A percentile compares a stretch with the other conserved stretches of the same genome.
Conservation (phyloP, 208 protist genomes). For the Wallacemonas sp. region DNA sequence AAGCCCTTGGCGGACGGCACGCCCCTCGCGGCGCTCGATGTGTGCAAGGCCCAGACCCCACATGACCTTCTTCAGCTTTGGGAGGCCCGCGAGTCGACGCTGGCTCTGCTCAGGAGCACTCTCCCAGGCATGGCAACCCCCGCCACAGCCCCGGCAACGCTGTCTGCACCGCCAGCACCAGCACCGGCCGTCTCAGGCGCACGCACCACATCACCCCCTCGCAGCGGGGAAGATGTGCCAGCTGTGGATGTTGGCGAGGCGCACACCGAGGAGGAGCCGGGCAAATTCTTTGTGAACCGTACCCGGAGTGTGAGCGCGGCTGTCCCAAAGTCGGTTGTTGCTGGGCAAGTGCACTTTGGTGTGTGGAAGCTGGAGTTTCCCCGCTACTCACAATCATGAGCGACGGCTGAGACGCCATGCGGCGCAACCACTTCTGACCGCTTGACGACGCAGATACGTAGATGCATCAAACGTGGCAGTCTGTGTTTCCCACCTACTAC, state of each 20-base stretch:
- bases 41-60: conserved; percentile 51
- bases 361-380: conserved; percentile 53
- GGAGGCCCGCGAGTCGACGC: conserved; percentile 40
- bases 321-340: conserved; percentile 40
- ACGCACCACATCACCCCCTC: background rate
- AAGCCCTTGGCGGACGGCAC: background rate
- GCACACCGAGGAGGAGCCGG: background rate
- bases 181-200: background rate
- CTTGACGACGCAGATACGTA: no score
- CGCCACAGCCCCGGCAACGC: background rate
- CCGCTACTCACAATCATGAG: background rate
- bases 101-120: conserved; percentile 17
- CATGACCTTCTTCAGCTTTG: conserved; percentile 53
- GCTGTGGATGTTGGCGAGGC: background rate
- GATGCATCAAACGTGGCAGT: no score
- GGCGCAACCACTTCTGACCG: background rate
- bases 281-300: conserved; percentile 23
- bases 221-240: background rate
- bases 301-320: conserved; percentile 17
- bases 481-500: no score
- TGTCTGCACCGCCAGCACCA: background rate
- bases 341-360: conserved; percentile 46
- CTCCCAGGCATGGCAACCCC: conserved; percentile 10
- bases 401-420: no score
- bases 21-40: conserved; percentile 39